phyloP scores from a whole-genome alignment of 2,329 filamentous ascomycete species.

The Rutstroemia sp. region DNA sequence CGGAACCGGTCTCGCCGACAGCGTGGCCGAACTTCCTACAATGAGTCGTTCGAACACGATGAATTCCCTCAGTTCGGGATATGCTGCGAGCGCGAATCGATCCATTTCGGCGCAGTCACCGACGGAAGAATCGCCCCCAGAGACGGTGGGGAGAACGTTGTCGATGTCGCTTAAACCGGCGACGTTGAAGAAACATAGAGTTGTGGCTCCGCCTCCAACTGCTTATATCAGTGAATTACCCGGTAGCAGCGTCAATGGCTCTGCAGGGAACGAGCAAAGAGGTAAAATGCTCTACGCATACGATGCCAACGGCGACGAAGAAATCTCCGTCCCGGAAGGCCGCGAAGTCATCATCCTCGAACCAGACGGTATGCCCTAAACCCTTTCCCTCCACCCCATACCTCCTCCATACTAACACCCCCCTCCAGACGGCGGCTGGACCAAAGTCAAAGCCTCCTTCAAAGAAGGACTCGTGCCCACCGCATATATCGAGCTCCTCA shows the following conservation, averaged over 20 bases:
- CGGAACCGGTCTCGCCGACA: conserved; percentile 32
- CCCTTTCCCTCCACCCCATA: conserved; percentile 8
- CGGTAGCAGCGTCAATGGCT: conserved; percentile 39
- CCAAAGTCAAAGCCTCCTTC: conserved; percentile 68
- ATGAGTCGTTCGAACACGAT: conserved; percentile 77
- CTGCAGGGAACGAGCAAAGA: conserved; percentile 46
- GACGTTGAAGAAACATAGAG: conserved; percentile 50
- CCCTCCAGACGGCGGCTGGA: conserved; percentile 79
- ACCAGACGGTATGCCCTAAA: conserved; percentile 64
- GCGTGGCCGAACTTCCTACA: conserved; percentile 55
- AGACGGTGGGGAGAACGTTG: conserved; percentile 15
- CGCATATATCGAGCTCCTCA: conserved; percentile 67
- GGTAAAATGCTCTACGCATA: conserved; percentile 90
- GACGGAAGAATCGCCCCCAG: conserved; percentile 41
- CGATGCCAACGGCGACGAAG: conserved; percentile 71
- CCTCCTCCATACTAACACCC: conserved; percentile 23
- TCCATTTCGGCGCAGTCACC: conserved; percentile 57
- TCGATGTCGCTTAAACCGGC: conserved; percentile 20
- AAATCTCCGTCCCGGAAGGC: conserved; percentile 73
- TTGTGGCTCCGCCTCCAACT: conserved; percentile 81
- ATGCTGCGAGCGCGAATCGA: conserved; percentile 69
- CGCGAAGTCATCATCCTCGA: conserved; percentile 72
- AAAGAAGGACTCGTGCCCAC: conserved; percentile 83
- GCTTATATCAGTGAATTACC: conserved; percentile 68
- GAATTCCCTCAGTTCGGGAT: conserved; percentile 83